phyloP scores from a whole-genome alignment of 192 early-diverging fungal genomes.

The Thoreauomyces humboldtii region DNA sequence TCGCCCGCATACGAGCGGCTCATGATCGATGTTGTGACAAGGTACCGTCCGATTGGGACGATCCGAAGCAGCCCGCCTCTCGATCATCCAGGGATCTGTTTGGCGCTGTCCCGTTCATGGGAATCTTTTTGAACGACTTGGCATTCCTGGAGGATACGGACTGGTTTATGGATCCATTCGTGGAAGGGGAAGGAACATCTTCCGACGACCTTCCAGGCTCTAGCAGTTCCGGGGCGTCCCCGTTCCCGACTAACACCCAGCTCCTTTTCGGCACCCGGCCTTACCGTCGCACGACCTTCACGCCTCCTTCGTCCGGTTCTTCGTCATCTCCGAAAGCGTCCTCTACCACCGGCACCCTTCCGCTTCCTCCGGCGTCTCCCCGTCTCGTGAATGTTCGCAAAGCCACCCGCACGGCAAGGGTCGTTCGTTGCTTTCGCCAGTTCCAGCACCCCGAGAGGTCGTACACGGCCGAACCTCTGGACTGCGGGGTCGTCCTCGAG shows the following conservation, averaged over 20 bases:
- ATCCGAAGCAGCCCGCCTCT: background rate
- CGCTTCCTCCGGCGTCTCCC: background rate
- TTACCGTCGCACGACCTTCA: background rate
- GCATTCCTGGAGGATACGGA: conserved; percentile 16
- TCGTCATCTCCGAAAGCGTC: background rate
- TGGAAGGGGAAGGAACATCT: no score
- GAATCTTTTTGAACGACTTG: conserved; percentile 20
- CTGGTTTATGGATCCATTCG: conserved; percentile 25
- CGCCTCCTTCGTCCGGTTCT: background rate
- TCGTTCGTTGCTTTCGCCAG: conserved; percentile 11
- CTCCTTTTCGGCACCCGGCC: conserved; percentile 1
- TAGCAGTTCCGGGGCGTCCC: no score
- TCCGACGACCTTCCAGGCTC: no score
- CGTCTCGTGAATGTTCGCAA: conserved; percentile 12
- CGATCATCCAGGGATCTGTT: background rate
- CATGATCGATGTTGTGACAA: conserved; percentile 9
- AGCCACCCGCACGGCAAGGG: conserved; percentile 4
- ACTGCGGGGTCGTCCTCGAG: background rate
- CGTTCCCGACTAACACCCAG: background rate
- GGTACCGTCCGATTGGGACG: background rate
- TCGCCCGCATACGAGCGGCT: background rate
- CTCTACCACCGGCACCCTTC: background rate
- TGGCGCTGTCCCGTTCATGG: conserved; percentile 24
- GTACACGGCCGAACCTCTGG: conserved; percentile 2
- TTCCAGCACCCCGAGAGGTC: conserved; percentile 17